These are phyloP conservation scores for Fusarium albosuccineum DNA, from an alignment of 2,329 filamentous ascomycete genomes.

Conservation along the genomic window DNA sequence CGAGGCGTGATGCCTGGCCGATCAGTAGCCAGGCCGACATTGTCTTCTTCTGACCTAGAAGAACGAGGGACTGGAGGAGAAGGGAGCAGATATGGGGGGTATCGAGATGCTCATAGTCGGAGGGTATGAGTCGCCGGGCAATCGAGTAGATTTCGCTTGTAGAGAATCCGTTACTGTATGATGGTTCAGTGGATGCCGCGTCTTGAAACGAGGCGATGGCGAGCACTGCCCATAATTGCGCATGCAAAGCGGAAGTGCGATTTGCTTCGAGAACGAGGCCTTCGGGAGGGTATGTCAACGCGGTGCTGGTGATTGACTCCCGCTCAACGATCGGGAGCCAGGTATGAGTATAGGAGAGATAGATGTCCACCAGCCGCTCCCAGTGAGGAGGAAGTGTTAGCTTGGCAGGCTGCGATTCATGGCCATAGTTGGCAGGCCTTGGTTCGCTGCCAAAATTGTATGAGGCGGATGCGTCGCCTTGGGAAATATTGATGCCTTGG, in stretches of 20 bases:
- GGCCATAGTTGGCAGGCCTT: not conserved
- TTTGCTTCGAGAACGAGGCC: slow-evolving; percentile 48
- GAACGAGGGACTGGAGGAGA: slow-evolving; percentile 71
- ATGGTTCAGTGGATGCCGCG: slow-evolving; percentile 40
- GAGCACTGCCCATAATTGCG: slow-evolving; percentile 71
- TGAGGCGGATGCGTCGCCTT: slow-evolving; percentile 17
- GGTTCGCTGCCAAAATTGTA: slow-evolving; percentile 16
- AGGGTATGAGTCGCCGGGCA: slow-evolving; percentile 63
- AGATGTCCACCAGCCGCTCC: slow-evolving; percentile 76
- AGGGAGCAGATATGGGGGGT: slow-evolving; percentile 55
- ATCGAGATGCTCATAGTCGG: slow-evolving; percentile 62
- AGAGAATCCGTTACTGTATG: slow-evolving; percentile 8
- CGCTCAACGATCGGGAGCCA: slow-evolving; percentile 83
- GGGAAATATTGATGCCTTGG: slow-evolving; percentile 25
- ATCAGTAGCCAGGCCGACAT: slow-evolving; percentile 73
- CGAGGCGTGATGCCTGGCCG: slow-evolving; percentile 69
- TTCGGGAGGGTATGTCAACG: slow-evolving; percentile 56
- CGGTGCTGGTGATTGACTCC: slow-evolving; percentile 67
- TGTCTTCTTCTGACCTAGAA: slow-evolving; percentile 70
- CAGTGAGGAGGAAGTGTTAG: slow-evolving; percentile 64
- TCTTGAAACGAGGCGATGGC: slow-evolving; percentile 70
- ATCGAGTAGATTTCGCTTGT: slow-evolving; percentile 61
- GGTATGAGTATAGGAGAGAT: slow-evolving; percentile 80
- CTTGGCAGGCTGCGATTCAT: slow-evolving; percentile 32
- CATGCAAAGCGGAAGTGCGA: slow-evolving; percentile 57